Conservation (phyloP, 768 basidiomycete species). For the Amanita fuliginea region DNA sequence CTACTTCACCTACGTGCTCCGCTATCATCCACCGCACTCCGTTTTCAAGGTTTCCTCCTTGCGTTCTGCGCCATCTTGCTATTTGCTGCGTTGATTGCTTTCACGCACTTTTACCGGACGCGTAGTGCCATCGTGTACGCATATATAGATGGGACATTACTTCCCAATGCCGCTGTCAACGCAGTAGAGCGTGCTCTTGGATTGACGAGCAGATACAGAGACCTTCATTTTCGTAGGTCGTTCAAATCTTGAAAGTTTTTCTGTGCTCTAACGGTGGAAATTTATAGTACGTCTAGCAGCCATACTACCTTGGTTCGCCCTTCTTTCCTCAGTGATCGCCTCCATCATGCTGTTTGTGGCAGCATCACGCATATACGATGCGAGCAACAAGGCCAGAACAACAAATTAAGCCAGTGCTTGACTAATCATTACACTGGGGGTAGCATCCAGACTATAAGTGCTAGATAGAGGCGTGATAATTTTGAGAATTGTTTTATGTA, state of each 20-base stretch:
- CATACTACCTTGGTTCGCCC: slow-evolving; percentile 10
- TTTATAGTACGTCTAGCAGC: slow-evolving; percentile 5
- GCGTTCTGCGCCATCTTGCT: slow-evolving; percentile 32
- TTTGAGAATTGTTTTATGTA: too few species aligned
- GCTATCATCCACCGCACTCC: slow-evolving; percentile 14
- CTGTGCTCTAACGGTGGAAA: neutral
- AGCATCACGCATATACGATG: neutral
- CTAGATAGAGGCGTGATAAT: too few species aligned
- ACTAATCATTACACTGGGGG: too few species aligned
- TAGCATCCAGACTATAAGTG: too few species aligned
- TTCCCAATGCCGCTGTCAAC: slow-evolving; percentile 24
- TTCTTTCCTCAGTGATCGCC: slow-evolving; percentile 16
- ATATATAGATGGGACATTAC: slow-evolving; percentile 16
- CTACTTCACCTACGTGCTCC: slow-evolving; percentile 8
- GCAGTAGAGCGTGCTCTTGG: slow-evolving; percentile 19
- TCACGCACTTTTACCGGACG: slow-evolving; percentile 30
- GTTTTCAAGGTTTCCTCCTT: slow-evolving; percentile 22
- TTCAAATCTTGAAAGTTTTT: neutral
- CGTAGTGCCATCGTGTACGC: slow-evolving; percentile 27
- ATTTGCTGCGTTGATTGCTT: slow-evolving; percentile 32
- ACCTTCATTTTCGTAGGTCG: slow-evolving; percentile 26
- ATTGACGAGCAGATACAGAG: slow-evolving; percentile 23
- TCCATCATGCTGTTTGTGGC: slow-evolving; percentile 14
- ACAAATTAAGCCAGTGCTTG: neutral
- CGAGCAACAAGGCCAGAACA: neutral